Conservation (phyloP, 2,329 filamentous ascomycete species). For the Epichloe uncinata region DNA sequence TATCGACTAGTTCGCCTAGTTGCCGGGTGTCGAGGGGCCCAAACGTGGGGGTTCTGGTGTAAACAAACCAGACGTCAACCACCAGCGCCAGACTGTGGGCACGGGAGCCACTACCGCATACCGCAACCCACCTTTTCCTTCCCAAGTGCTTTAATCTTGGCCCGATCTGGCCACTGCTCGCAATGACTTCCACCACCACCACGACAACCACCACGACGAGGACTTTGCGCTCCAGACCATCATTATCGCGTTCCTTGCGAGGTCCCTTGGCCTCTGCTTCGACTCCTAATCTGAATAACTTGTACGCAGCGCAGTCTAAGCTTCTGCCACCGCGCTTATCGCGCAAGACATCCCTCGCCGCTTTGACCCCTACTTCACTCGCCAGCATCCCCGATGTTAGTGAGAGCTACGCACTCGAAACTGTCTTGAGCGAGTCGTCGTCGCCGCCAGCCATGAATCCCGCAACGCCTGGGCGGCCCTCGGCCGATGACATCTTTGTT, state of each 20-base stretch:
- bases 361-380: conserved; percentile 50
- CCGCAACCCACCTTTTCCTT: conserved; percentile 1
- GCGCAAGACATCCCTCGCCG: conserved; percentile 59
- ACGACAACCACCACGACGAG: conserved; percentile 8
- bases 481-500: conserved; percentile 45
- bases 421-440: conserved; percentile 27
- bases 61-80: not conserved
- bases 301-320: conserved; percentile 37
- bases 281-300: conserved; percentile 43
- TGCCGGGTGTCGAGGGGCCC: not conserved
- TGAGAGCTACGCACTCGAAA: conserved; percentile 47
- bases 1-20: not conserved
- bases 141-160: not conserved
- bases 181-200: conserved; percentile 11
- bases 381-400: conserved; percentile 54
- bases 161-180: conserved; percentile 7
- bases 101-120: conserved; percentile 1
- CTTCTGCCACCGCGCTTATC: conserved; percentile 35
- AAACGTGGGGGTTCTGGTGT: not conserved
- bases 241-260: conserved; percentile 26
- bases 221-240: conserved; percentile 10
- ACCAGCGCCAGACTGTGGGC: not conserved
- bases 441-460: conserved; percentile 31
- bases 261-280: conserved; percentile 36
- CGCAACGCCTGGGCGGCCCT: conserved; percentile 38